Conservation (phyloP, 2,329 filamentous ascomycete species). For the Apiospora phragmitis region DNA sequence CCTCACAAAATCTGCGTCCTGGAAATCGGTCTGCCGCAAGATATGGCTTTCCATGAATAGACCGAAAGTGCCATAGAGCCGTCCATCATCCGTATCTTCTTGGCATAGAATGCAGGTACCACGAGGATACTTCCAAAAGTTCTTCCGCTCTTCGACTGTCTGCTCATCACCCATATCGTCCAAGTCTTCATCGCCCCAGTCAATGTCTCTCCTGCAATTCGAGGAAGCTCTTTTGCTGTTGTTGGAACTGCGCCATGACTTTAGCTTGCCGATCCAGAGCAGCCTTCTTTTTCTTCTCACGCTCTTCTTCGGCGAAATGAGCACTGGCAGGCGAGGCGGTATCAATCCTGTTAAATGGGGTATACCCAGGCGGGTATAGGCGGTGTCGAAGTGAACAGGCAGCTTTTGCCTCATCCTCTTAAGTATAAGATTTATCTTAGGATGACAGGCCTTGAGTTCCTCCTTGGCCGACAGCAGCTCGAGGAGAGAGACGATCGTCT, state of each 20-base stretch:
- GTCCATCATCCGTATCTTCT: constrained; percentile 88
- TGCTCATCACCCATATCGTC: constrained; percentile 65
- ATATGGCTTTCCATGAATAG: constrained; percentile 85
- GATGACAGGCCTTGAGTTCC: constrained; percentile 78
- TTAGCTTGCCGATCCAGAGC: constrained; percentile 86
- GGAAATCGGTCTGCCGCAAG: constrained; percentile 80
- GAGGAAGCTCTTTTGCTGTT: constrained; percentile 94
- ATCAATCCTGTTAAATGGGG: constrained; percentile 76
- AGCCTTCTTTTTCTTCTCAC: constrained; percentile 84
- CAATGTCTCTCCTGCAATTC: constrained; percentile 82
- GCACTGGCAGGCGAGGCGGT: constrained; percentile 77
- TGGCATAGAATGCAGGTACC: constrained; percentile 96
- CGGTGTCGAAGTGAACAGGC: constrained; percentile 69
- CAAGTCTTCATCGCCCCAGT: constrained; percentile 84
- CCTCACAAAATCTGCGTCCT: constrained; percentile 79
- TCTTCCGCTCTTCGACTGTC: constrained; percentile 66
- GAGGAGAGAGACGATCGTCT: constrained; percentile 65
- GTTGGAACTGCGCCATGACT: constrained; percentile 97
- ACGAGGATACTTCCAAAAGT: constrained; percentile 84
- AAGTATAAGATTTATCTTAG: constrained; percentile 82
- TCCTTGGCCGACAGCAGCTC: constrained; percentile 65
- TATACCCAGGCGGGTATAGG: constrained; percentile 64
- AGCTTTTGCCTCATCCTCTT: constrained; percentile 83
- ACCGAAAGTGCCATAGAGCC: constrained; percentile 90
- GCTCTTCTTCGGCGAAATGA: constrained; percentile 67